These are phyloP conservation scores for Globisporangium echinulatum DNA, from an alignment of 352 stramenopile species.

Conservation along the genomic window DNA sequence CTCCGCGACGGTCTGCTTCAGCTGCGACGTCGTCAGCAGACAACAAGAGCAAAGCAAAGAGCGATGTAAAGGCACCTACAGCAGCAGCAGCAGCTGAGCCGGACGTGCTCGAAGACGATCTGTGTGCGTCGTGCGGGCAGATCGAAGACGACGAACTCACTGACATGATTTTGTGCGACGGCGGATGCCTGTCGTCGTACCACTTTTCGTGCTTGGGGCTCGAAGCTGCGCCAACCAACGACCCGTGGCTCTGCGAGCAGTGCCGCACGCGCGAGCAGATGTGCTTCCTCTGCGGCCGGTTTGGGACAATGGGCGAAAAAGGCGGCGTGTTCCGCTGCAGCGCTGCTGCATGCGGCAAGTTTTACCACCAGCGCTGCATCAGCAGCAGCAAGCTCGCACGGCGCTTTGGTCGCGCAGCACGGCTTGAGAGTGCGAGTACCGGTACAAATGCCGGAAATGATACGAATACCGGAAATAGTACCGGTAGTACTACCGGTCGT, in stretches of 20 bases:
- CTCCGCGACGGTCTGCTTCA: slow-evolving; percentile 12
- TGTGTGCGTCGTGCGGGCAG: slow-evolving; percentile 73
- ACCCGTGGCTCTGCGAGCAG: slow-evolving; percentile 89
- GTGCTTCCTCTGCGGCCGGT: slow-evolving; percentile 86
- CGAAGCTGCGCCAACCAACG: slow-evolving; percentile 48
- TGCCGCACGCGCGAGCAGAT: slow-evolving; percentile 84
- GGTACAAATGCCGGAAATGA: no score
- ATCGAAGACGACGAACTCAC: slow-evolving; percentile 77
- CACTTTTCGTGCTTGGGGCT: slow-evolving; percentile 90
- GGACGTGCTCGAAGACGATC: slow-evolving; percentile 63
- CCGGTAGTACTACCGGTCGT: not conserved
- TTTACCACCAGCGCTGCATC: slow-evolving; percentile 81
- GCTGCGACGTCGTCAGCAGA: slow-evolving; percentile 2
- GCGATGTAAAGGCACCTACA: not conserved
- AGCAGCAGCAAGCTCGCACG: slow-evolving; percentile 54
- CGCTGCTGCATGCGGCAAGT: slow-evolving; percentile 64
- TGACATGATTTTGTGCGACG: slow-evolving; percentile 90
- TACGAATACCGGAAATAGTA: slow-evolving; percentile 11
- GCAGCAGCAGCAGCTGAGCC: not conserved
- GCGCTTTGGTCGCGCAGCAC: slow-evolving; percentile 22
- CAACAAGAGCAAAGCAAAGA: slow-evolving; percentile 34
- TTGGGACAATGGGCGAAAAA: slow-evolving; percentile 85
- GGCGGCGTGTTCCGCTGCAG: slow-evolving; percentile 74
- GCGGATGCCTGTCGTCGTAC: slow-evolving; percentile 88
- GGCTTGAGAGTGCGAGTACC: not conserved